Percentiles rank a stretch among this genome's conserved stretches.
Conservation (phyloP, 2,329 filamentous ascomycete species). For the Neospermospora avenae region DNA sequence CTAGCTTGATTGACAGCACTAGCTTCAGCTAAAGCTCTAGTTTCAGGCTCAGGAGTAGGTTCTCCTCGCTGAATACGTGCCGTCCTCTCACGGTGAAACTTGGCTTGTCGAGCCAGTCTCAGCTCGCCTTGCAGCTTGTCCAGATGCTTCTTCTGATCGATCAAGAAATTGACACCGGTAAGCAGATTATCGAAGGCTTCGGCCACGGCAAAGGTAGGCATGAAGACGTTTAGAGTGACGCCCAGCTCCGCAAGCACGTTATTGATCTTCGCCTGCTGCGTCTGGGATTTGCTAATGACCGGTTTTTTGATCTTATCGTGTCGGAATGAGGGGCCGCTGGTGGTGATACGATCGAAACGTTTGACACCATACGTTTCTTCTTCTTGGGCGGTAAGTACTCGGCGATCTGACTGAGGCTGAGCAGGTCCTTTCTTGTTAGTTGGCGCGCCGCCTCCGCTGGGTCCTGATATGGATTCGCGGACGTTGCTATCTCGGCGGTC, state of each 20-base stretch:
- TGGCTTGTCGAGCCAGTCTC: slow-evolving; percentile 55
- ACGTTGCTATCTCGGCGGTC: slow-evolving; percentile 36
- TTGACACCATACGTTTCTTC: slow-evolving; percentile 79
- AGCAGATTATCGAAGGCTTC: slow-evolving; percentile 70
- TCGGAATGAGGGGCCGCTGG: slow-evolving; percentile 81
- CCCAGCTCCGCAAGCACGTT: slow-evolving; percentile 70
- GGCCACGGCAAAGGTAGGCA: slow-evolving; percentile 72
- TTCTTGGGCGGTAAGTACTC: slow-evolving; percentile 71
- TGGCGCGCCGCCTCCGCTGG: slow-evolving; percentile 32
- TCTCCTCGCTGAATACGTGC: slow-evolving; percentile 23
- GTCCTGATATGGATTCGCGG: slow-evolving; percentile 32
- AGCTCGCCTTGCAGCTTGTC: slow-evolving; percentile 76
- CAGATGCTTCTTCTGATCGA: slow-evolving; percentile 70
- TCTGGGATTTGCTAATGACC: slow-evolving; percentile 71
- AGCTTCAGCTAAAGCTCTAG: slow-evolving; percentile 43
- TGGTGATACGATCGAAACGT: slow-evolving; percentile 76
- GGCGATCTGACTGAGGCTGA: slow-evolving; percentile 49
- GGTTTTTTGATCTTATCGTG: slow-evolving; percentile 78
- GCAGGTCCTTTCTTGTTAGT: slow-evolving; percentile 35
- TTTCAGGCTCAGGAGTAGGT: slow-evolving; percentile 11
- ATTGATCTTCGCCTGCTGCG: slow-evolving; percentile 72
- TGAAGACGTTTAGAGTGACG: slow-evolving; percentile 64
- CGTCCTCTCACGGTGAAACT: slow-evolving; percentile 39
- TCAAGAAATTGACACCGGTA: slow-evolving; percentile 61
- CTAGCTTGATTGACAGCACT: slow-evolving; percentile 30